Evolutionary conservation across 2,329 filamentous ascomycete species (phyloP).

Genomic region (Diaporthe sp.): DNA sequence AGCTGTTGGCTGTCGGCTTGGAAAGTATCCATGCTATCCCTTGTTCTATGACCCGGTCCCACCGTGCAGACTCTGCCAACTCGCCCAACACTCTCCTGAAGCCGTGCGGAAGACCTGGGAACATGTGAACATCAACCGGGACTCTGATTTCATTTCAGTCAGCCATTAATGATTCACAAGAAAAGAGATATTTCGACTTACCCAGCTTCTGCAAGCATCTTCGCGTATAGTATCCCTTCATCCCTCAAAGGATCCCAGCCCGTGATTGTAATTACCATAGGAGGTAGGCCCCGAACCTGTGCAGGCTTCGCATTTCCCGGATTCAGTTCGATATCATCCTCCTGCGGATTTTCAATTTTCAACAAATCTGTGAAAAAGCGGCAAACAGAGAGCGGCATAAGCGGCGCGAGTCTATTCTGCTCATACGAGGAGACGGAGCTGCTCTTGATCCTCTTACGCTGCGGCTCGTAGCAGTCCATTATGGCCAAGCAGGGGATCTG

Average conservation of each 20-base stretch:
- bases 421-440: slow-evolving; percentile 59
- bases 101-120: slow-evolving; percentile 67
- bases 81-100: slow-evolving; percentile 58
- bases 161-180: not conserved
- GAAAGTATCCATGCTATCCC: slow-evolving; percentile 58
- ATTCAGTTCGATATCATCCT: slow-evolving; percentile 55
- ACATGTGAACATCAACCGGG: slow-evolving; percentile 62
- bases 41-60: slow-evolving; percentile 59
- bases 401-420: slow-evolving; percentile 63
- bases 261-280: slow-evolving; percentile 60
- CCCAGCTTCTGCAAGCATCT: slow-evolving; percentile 59
- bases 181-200: slow-evolving; percentile 46
- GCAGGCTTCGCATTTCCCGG: slow-evolving; percentile 51
- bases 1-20: not conserved
- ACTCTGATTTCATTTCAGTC: slow-evolving; percentile 51
- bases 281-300: slow-evolving; percentile 59
- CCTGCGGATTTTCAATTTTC: slow-evolving; percentile 45
- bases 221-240: slow-evolving; percentile 62
- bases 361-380: slow-evolving; percentile 51
- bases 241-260: slow-evolving; percentile 64
- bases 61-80: slow-evolving; percentile 55
- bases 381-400: slow-evolving; percentile 58
- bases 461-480: slow-evolving; percentile 47
- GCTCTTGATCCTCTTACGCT: slow-evolving; percentile 54
- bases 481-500: slow-evolving; percentile 64